phyloP scores from a whole-genome alignment of 192 early-diverging fungal species.

The Obelidium mucronatum region DNA sequence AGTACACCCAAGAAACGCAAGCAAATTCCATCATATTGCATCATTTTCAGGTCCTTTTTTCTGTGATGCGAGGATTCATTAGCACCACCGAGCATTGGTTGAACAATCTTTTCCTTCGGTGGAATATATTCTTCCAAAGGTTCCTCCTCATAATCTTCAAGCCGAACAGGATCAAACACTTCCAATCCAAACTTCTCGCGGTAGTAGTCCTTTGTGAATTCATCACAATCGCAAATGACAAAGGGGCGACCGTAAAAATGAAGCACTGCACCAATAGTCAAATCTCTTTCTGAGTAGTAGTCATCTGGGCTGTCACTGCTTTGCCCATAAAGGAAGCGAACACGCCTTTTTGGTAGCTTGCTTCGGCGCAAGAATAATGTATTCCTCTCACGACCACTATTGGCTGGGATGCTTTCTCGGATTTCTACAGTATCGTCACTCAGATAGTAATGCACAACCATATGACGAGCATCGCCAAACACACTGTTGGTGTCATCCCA shows the following conservation, averaged over 20 bases:
- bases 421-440: constrained; percentile 69
- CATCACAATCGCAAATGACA: constrained; percentile 69
- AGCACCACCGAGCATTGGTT: constrained; percentile 33
- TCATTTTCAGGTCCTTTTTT: constrained; percentile 53
- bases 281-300: constrained; percentile 60
- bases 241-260: constrained; percentile 66
- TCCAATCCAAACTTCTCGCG: constrained; percentile 59
- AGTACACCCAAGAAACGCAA: constrained; percentile 55
- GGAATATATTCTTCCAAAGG: constrained; percentile 14
- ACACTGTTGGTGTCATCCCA: constrained; percentile 68
- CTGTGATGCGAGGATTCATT: constrained; percentile 35
- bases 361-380: constrained; percentile 61
- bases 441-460: constrained; percentile 70
- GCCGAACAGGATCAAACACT: constrained; percentile 59
- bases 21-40: constrained; percentile 53
- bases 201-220: constrained; percentile 64
- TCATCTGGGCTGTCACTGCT: constrained; percentile 40
- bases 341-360: constrained; percentile 54
- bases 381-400: constrained; percentile 60
- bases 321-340: constrained; percentile 38
- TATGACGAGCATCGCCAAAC: constrained; percentile 64
- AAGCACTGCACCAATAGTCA: constrained; percentile 63
- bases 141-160: constrained; percentile 54
- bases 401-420: constrained; percentile 60
- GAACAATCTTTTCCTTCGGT: constrained; percentile 30